Base-by-base conservation (phyloP, 768 basidiomycete species). In the Mycena amicta region DNA sequence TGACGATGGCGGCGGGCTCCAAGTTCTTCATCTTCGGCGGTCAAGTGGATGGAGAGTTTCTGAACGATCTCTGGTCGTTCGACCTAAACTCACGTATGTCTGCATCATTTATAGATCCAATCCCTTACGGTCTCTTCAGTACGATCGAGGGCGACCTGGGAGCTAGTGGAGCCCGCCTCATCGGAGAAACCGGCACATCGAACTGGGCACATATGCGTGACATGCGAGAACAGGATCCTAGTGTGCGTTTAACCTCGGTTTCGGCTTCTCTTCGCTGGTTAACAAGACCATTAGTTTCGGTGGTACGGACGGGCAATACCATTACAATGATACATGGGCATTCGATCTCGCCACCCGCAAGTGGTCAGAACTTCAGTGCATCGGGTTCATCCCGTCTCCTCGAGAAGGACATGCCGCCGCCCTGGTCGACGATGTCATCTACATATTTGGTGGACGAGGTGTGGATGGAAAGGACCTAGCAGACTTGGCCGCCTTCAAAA, bases 261-360 rank as follows among this genome's bases (percentile, higher is more conserved):
- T 20, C 39, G 26, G 29, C 30, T 8, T 29, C 57, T 39, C 22
- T 45, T 45, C 43, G n/a, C 31, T 33, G 28, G 15, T 33, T 57
- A 59, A 60, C 67, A 8, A 59, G 62, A 66, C 18, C 52, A 56
- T 61, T 61, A 95, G 92, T 50, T 98, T 99, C 66, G 97, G 97
- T 29, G 97, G 97, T 47, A 99, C 97, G 13, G 97, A 99, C 69
- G 95, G 95, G n/a, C 87, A 89, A 70, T 98, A 90, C 74, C 97
- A 98, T 70, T 99, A 99, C 76, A 99, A 98, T 72, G 97, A 99
- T 70, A 98, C 95, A 5, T 99, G 97, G 97, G 81, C 87, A 2
- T 98, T 92, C 73, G 93, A 96, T 71, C 77, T 94, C 51, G 80
- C 79, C 37, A 89, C 92, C 0, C 81, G 83, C 53, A 83, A 74